Percentiles rank a stretch among this genome's conserved stretches.
phyloP scores from a whole-genome alignment of 169 alveolate genomes.

The Babesia ovata region DNA sequence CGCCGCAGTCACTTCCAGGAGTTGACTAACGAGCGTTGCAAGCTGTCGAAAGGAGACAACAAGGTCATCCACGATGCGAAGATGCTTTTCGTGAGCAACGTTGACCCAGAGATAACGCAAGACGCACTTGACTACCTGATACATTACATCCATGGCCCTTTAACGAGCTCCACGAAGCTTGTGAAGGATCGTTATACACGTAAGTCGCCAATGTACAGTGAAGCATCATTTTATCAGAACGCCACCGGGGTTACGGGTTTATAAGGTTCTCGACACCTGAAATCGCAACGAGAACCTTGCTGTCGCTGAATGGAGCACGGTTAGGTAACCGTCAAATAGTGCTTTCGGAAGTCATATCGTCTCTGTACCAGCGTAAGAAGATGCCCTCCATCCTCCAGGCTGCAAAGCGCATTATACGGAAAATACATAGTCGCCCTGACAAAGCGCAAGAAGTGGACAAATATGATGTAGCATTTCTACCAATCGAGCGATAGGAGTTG shows the following conservation, averaged over 20 bases:
- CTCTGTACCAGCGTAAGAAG: slow-evolving; percentile 17
- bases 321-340: slow-evolving; percentile 71
- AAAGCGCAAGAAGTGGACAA: slow-evolving; percentile 23
- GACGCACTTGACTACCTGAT: slow-evolving; percentile 63
- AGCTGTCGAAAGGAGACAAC: slow-evolving; percentile 33
- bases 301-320: slow-evolving; percentile 72
- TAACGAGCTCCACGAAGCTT: slow-evolving; percentile 47
- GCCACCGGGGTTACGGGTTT: slow-evolving; percentile 77
- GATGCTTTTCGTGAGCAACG: slow-evolving; percentile 59
- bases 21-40: slow-evolving; percentile 58
- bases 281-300: slow-evolving; percentile 74
- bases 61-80: slow-evolving; percentile 56
- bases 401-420: slow-evolving; percentile 34
- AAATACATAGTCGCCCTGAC: slow-evolving; percentile 13
- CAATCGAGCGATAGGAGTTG: slow-evolving; percentile 9
- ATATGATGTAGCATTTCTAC: slow-evolving; percentile 50
- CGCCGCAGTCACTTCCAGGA: slow-evolving; percentile 63
- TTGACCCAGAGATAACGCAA: slow-evolving; percentile 65
- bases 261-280: slow-evolving; percentile 73
- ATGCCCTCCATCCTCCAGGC: slow-evolving; percentile 45
- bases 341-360: slow-evolving; percentile 61
- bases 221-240: slow-evolving; percentile 39
- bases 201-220: not conserved
- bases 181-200: slow-evolving; percentile 60
- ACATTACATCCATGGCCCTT: slow-evolving; percentile 66